A percentile compares a stretch with the other conserved stretches of the same genome.
These are phyloP conservation scores for Fonsecaea nubica DNA, from an alignment of 2,329 filamentous ascomycete species.

Conservation along the genomic window DNA sequence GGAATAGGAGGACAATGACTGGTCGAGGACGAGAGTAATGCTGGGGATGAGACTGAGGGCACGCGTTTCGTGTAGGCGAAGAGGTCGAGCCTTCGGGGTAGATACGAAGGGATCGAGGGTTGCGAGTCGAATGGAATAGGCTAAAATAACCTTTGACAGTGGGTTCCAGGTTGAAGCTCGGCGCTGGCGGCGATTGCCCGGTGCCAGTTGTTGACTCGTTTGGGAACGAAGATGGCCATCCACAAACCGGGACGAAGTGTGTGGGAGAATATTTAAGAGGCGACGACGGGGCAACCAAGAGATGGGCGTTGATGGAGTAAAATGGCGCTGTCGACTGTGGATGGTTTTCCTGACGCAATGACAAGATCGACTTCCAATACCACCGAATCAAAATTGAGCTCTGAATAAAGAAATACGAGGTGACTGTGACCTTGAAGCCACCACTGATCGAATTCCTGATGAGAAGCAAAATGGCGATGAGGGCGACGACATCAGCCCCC, in stretches of 20 bases:
- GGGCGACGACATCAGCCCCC: not conserved
- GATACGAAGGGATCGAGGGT: not conserved
- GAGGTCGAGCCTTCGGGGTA: too few species aligned
- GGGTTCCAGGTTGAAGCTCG: not conserved
- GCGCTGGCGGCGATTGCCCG: not conserved
- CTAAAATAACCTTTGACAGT: not conserved
- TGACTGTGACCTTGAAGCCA: not conserved
- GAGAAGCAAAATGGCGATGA: not conserved
- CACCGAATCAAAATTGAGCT: not conserved
- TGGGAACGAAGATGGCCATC: not conserved
- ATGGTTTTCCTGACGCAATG: constrained; percentile 2
- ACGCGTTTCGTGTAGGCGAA: too few species aligned
- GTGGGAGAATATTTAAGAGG: constrained; percentile 7
- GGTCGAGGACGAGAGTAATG: not conserved
- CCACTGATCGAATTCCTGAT: not conserved
- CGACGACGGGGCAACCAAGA: not conserved
- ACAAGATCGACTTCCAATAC: not conserved
- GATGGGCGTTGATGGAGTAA: not conserved
- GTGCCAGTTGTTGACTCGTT: not conserved
- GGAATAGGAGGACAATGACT: not conserved
- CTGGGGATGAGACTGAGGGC: not conserved
- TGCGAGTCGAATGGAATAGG: not conserved
- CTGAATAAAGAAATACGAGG: not conserved
- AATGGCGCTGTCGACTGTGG: not conserved
- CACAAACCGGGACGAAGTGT: not conserved